These are phyloP conservation scores for Magnaporthales sp. DNA, from an alignment of 2,329 filamentous ascomycete genomes.

Conservation along the genomic window DNA sequence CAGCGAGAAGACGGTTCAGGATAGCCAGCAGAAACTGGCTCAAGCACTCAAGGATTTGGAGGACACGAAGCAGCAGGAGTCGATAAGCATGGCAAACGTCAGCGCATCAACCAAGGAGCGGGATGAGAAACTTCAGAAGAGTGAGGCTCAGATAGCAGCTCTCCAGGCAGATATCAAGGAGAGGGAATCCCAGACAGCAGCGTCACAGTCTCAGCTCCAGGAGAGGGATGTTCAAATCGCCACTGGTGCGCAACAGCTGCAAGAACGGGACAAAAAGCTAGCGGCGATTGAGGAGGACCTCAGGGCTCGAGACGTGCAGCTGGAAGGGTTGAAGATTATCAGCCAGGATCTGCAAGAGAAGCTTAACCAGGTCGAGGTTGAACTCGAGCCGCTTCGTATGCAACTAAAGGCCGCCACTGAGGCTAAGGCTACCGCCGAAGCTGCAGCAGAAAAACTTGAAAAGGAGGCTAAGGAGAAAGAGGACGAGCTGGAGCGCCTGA, in stretches of 20 bases:
- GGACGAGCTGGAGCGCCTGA: conserved; percentile 39
- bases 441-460: conserved; percentile 1
- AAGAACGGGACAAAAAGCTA: conserved; percentile 23
- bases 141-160: background rate
- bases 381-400: conserved; percentile 25
- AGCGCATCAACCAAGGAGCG: background rate
- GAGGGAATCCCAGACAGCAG: background rate
- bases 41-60: conserved; percentile 40
- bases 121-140: conserved; percentile 1
- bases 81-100: conserved; percentile 13
- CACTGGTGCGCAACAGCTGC: conserved; percentile 12
- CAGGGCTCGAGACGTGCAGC: conserved; percentile 32
- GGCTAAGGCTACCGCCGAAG: conserved; percentile 18
- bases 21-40: conserved; percentile 39
- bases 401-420: conserved; percentile 24
- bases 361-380: conserved; percentile 27
- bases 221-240: conserved; percentile 8
- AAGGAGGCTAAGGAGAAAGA: conserved; percentile 39
- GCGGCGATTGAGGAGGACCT: conserved; percentile 27
- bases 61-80: conserved; percentile 9
- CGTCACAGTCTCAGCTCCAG: background rate
- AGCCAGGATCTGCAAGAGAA: conserved; percentile 28
- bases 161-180: background rate
- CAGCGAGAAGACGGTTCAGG: conserved; percentile 24
- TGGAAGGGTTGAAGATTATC: conserved; percentile 33